Evolutionary conservation across 108 stramenopile genomes (phyloP).

Genomic region (Discostella pseudostelligera): DNA sequence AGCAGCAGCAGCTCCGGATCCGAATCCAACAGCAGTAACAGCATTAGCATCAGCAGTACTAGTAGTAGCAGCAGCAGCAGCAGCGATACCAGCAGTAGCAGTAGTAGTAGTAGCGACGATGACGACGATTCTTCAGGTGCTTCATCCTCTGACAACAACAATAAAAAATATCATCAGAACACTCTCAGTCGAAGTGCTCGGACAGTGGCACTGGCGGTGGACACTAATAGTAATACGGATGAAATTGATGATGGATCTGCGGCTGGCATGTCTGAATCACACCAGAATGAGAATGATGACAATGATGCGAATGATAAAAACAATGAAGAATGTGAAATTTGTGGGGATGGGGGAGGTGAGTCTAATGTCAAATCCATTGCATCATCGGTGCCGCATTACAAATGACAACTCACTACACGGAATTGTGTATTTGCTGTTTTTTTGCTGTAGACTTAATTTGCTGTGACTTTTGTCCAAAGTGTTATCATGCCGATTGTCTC

Average conservation of each 20-base stretch:
- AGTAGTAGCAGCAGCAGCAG: background rate
- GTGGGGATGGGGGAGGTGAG: conserved; percentile 13
- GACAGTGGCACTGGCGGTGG: background rate
- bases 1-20: too few species aligned
- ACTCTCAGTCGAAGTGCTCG: too few species aligned
- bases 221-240: background rate
- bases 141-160: background rate
- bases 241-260: background rate
- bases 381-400: background rate
- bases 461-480: background rate
- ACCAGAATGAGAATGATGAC: background rate
- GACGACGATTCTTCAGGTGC: background rate
- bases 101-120: background rate
- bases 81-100: background rate
- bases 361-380: background rate
- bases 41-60: background rate
- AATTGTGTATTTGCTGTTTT: background rate
- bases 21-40: too few species aligned
- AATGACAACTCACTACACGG: background rate
- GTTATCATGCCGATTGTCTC: background rate
- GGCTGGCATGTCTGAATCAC: background rate
- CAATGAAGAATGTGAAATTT: conserved; percentile 6
- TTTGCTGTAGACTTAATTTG: conserved; percentile 1
- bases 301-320: background rate
- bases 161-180: too few species aligned